Evolutionary conservation across 106 monocot genomes (phyloP), one percentile per base, ranked within the genome.

Genomic region (Posidonia australis): DNA sequence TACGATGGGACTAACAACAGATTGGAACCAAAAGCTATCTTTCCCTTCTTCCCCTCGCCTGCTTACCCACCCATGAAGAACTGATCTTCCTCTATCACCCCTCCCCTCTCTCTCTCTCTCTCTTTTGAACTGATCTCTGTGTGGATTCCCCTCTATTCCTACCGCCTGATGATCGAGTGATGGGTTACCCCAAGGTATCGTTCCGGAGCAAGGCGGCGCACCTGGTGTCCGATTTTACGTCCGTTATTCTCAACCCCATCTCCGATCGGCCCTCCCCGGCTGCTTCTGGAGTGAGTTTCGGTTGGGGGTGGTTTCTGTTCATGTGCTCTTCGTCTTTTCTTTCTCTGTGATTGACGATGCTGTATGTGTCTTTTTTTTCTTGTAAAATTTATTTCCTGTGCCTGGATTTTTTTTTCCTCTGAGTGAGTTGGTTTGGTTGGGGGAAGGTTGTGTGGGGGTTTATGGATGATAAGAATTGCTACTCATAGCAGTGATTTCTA

Each of bases 161-260:
- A n/a, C n/a, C n/a, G n/a, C n/a, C n/a, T n/a, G n/a, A n/a, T n/a
- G 36, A 36, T 36, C 36, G 36, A 7, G 7, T 36, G 67, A 87
- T 92, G 92, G 87, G 79, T 14, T 74, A 76, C 57, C 49, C 73
- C 44, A 75, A 62, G 58, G 73, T 72, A 9, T 84, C 77, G 13
- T 67, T 99, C 21, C 62, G 91, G 18, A 85, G 79, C 72, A 99
- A 83, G 77, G 91, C 98, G 3, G 91, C 78, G 53, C 85, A 86
- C 73, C 74, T 99, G 16, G 88, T 99, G 21, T 76, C 91, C 26
- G 85, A 88, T 69, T 65, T 98, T 78, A 98, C 96, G 70, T 82
- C 96, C 69, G 77, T 88, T 54, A 62, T 99, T 77, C 81, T 99
- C 63, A 99, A 92, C 64, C 98, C 98, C 44, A 77, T 99, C 67